Percentiles rank a stretch among this genome's conserved stretches.
These are phyloP conservation scores for Torulaspora pretoriensis DNA, from an alignment of 1,139 yeast species.

Conservation along the genomic window DNA sequence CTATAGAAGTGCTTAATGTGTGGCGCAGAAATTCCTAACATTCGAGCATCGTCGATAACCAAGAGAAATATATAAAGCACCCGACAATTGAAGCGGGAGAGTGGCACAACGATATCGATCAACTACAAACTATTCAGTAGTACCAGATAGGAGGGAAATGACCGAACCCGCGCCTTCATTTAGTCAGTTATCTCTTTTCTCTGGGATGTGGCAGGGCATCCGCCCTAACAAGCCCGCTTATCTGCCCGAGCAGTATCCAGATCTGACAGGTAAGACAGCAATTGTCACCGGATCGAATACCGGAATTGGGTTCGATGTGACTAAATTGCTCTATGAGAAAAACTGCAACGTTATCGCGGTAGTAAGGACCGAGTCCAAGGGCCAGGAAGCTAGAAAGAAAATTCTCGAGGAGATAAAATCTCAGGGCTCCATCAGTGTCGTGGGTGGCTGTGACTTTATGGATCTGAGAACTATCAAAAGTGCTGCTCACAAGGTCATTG, in stretches of 20 bases:
- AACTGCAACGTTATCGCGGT: slow-evolving; percentile 45
- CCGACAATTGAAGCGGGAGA: no score
- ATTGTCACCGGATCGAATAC: slow-evolving; percentile 47
- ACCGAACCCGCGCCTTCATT: slow-evolving; percentile 25
- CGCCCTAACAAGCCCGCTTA: slow-evolving; percentile 34
- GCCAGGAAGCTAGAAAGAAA: slow-evolving; percentile 37
- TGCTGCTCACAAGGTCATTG: slow-evolving; percentile 39
- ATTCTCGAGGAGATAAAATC: slow-evolving; percentile 30
- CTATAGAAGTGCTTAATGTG: no score
- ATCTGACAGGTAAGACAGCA: slow-evolving; percentile 41
- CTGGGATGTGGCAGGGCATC: slow-evolving; percentile 25
- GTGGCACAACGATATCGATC: no score
- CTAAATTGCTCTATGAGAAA: slow-evolving; percentile 39
- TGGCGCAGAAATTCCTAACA: no score
- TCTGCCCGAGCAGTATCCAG: slow-evolving; percentile 43
- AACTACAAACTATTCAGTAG: no score
- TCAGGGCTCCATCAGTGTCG: slow-evolving; percentile 28
- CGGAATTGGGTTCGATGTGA: slow-evolving; percentile 46
- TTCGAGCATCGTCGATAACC: no score
- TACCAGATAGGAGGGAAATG: no score
- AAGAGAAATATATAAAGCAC: no score
- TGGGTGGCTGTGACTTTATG: slow-evolving; percentile 40
- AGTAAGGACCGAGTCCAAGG: slow-evolving; percentile 40
- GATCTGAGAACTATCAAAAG: slow-evolving; percentile 45
- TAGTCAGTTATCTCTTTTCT: slow-evolving; percentile 13